Percentiles rank a stretch among this genome's conserved stretches.
These are phyloP conservation scores for Scheffersomyces amazonensis DNA, from an alignment of 805 yeast species.

Conservation along the genomic window DNA sequence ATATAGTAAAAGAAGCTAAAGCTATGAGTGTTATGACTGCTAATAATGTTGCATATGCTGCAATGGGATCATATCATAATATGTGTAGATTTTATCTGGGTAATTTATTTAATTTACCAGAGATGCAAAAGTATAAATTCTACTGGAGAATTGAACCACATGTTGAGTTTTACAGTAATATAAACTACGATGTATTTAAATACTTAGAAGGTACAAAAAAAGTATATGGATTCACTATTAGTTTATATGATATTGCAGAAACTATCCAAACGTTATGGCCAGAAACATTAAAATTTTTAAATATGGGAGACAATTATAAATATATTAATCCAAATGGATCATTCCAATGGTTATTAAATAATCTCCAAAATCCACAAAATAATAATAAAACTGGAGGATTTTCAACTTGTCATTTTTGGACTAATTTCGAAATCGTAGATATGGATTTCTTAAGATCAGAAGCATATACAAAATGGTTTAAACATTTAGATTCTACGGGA, in stretches of 20 bases:
- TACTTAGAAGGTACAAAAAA: constrained; percentile 67
- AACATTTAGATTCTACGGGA: constrained; percentile 63
- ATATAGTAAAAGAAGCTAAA: constrained; percentile 36
- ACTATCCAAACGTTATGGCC: constrained; percentile 67
- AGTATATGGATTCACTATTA: constrained; percentile 70
- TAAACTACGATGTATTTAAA: constrained; percentile 75
- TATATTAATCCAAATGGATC: constrained; percentile 48
- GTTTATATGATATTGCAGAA: constrained; percentile 67
- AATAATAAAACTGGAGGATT: constrained; percentile 42
- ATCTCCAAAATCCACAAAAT: constrained; percentile 49
- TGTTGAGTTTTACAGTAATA: constrained; percentile 62
- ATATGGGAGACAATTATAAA: constrained; percentile 55
- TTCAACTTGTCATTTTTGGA: constrained; percentile 86
- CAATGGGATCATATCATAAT: constrained; percentile 64
- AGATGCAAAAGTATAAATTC: constrained; percentile 58
- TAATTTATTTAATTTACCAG: constrained; percentile 60
- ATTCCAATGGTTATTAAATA: constrained; percentile 50
- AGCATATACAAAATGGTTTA: constrained; percentile 63
- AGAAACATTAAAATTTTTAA: constrained; percentile 58
- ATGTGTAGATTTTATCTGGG: constrained; percentile 83
- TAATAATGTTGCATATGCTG: constrained; percentile 59
- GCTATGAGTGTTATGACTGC: constrained; percentile 39
- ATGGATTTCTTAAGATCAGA: constrained; percentile 76
- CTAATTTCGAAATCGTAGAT: constrained; percentile 82
- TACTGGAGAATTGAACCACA: constrained; percentile 84